phyloP scores from a whole-genome alignment of 371 early-diverging fungal genomes.

The Mortierella sp. region DNA sequence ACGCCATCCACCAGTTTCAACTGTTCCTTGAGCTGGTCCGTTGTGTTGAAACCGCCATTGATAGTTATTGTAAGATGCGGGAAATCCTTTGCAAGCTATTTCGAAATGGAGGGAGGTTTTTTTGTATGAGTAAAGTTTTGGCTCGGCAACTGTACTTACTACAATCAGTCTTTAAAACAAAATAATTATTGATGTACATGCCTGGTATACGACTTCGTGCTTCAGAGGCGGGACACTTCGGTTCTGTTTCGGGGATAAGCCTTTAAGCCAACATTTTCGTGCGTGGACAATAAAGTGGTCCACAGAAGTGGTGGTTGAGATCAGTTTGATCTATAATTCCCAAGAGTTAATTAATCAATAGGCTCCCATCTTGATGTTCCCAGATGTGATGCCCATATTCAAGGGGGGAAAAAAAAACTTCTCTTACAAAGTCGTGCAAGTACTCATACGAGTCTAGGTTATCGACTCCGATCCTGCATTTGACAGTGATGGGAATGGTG shows the following conservation, averaged over 20 bases:
- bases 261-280: slow-evolving; percentile 87
- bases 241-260: slow-evolving; percentile 89
- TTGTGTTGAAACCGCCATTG: slow-evolving; percentile 85
- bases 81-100: slow-evolving; percentile 63
- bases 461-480: slow-evolving; percentile 85
- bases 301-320: slow-evolving; percentile 57
- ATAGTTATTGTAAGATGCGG: slow-evolving; percentile 76
- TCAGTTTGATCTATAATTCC: slow-evolving; percentile 29
- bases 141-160: background rate
- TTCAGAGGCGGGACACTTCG: slow-evolving; percentile 84
- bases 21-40: slow-evolving; percentile 60
- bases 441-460: slow-evolving; percentile 75
- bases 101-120: background rate
- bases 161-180: too few relatives aligned
- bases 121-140: background rate
- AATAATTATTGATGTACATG: slow-evolving; percentile 31
- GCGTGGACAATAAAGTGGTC: slow-evolving; percentile 87
- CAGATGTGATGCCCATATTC: background rate
- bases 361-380: background rate
- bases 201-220: slow-evolving; percentile 78
- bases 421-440: slow-evolving; percentile 67
- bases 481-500: slow-evolving; percentile 75
- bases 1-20: slow-evolving; percentile 72
- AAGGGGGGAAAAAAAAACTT: background rate
- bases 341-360: background rate